A percentile compares a stretch with the other conserved stretches of the same genome.
Evolutionary conservation across 1,284 basidiomycete species (phyloP).

Genomic region (Schizopora paradoxa): DNA sequence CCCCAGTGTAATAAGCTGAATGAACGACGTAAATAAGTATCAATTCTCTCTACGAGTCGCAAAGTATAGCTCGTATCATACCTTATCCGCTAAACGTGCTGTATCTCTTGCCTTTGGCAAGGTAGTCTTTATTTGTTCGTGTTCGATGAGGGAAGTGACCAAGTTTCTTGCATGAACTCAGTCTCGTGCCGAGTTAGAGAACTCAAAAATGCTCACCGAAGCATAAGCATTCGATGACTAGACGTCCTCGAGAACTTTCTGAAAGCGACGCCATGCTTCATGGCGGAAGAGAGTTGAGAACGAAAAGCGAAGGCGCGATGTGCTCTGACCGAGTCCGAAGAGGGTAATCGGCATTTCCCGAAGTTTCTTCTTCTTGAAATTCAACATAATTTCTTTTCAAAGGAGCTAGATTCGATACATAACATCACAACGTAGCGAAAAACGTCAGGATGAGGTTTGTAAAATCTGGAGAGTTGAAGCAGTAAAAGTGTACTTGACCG

Average conservation of each 20-base stretch:
- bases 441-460: no score
- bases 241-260: constrained; percentile 84
- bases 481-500: no score
- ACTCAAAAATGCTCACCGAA: constrained; percentile 52
- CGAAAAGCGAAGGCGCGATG: no score
- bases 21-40: neutral
- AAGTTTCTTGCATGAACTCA: constrained; percentile 63
- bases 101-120: constrained; percentile 93
- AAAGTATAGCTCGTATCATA: constrained; percentile 27
- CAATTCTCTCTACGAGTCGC: constrained; percentile 14
- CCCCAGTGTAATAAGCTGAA: constrained; percentile 82
- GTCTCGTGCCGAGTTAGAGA: constrained; percentile 1
- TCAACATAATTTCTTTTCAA: no score
- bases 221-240: constrained; percentile 82
- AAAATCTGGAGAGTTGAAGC: no score
- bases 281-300: no score
- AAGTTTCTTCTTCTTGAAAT: no score
- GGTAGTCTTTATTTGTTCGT: constrained; percentile 96
- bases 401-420: no score
- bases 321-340: no score
- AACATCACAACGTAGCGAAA: no score
- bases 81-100: constrained; percentile 91
- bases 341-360: no score
- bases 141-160: constrained; percentile 91
- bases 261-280: constrained; percentile 91